Evolutionary conservation across 2,329 filamentous ascomycete genomes (phyloP).

Genomic region (Gaeumannomyces tritici): DNA sequence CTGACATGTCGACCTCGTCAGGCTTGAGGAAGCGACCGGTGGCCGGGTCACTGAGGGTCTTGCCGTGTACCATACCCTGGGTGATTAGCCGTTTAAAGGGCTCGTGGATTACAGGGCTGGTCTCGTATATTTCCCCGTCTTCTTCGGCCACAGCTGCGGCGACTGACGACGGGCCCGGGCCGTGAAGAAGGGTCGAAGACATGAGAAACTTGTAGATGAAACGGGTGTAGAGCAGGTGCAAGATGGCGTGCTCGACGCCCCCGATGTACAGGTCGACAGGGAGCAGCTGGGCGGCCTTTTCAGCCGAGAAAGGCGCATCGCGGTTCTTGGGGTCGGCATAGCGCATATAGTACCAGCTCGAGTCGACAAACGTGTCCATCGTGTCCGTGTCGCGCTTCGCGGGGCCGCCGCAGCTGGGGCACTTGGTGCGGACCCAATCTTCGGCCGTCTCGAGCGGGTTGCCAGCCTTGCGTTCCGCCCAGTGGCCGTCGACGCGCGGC

Average conservation of each 20-base stretch:
- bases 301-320: constrained; percentile 50
- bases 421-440: constrained; percentile 66
- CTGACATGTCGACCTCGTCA: constrained; percentile 58
- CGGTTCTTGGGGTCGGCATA: constrained; percentile 64
- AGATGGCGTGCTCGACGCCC: constrained; percentile 82
- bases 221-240: constrained; percentile 80
- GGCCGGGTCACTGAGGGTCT: constrained; percentile 65
- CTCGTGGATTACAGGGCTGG: constrained; percentile 40
- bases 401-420: constrained; percentile 60
- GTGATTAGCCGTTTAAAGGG: constrained; percentile 77
- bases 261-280: constrained; percentile 86
- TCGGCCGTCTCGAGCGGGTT: constrained; percentile 66
- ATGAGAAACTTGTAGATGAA: constrained; percentile 86
- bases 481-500: constrained; percentile 59
- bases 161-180: neutral
- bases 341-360: constrained; percentile 85
- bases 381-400: constrained; percentile 84
- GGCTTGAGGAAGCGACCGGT: constrained; percentile 71
- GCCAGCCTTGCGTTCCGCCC: constrained; percentile 58
- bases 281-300: constrained; percentile 44
- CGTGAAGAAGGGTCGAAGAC: constrained; percentile 33
- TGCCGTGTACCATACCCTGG: constrained; percentile 90
- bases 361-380: constrained; percentile 95
- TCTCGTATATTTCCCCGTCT: too few relatives aligned
- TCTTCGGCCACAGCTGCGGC: too few relatives aligned